A percentile compares a stretch with the other conserved stretches of the same genome.
Conservation (phyloP, 78 protist species). For the Dictyostelium brefeldianum region DNA sequence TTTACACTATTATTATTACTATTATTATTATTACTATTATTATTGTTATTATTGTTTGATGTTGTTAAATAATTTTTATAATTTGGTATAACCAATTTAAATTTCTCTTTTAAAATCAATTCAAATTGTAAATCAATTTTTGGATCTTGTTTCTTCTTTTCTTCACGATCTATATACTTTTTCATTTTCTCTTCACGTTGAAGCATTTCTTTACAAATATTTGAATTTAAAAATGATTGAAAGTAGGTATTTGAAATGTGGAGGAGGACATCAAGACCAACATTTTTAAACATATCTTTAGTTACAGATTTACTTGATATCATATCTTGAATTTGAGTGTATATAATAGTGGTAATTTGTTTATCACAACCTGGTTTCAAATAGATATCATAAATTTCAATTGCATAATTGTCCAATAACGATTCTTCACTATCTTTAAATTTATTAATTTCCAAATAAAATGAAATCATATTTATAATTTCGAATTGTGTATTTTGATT, state of each 20-base stretch:
- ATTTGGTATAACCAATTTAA: constrained; percentile 8
- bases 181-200: constrained; percentile 73
- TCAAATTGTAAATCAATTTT: constrained; percentile 69
- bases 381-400: constrained; percentile 38
- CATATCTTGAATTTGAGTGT: constrained; percentile 2
- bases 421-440: constrained; percentile 25
- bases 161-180: constrained; percentile 55
- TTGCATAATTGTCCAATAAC: constrained; percentile 30
- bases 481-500: not conserved
- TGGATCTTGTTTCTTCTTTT: constrained; percentile 46
- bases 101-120: constrained; percentile 40
- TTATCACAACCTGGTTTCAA: constrained; percentile 37
- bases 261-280: constrained; percentile 31
- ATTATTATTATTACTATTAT: not conserved
- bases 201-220: constrained; percentile 65
- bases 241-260: constrained; percentile 49
- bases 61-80: not conserved
- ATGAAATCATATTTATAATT: constrained; percentile 28
- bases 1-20: not conserved
- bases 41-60: not conserved
- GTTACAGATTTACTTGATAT: constrained; percentile 16
- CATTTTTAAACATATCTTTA: constrained; percentile 11
- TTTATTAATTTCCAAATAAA: constrained; percentile 39
- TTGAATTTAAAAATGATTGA: constrained; percentile 18
- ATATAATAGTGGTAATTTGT: constrained; percentile 4